These are phyloP conservation scores for Gossypium trilobum DNA, from an alignment of 441 rosid genomes.

Conservation along the genomic window DNA sequence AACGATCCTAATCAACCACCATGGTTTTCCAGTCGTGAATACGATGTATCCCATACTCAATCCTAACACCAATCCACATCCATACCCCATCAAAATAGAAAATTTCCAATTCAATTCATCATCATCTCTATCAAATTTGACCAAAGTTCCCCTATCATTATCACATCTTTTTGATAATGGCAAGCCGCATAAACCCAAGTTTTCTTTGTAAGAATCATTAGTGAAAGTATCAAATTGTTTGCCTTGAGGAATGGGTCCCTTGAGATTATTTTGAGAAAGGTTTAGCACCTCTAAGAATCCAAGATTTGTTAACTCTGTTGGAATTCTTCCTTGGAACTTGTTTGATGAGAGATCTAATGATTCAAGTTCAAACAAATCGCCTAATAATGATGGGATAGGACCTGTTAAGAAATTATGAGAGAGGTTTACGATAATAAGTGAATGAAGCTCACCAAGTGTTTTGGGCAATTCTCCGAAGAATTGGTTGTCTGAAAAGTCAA, in stretches of 20 bases:
- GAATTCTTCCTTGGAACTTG: conserved; percentile 17
- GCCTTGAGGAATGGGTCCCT: background rate
- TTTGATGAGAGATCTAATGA: background rate
- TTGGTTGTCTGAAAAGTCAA: conserved; percentile 21
- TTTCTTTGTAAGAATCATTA: conserved; percentile 2
- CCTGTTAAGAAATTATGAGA: conserved; percentile 23
- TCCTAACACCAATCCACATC: background rate
- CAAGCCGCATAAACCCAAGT: background rate
- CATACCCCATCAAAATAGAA: conserved; percentile 5
- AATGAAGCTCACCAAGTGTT: background rate
- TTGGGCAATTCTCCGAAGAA: conserved; percentile 23
- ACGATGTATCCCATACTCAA: background rate
- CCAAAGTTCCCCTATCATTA: background rate
- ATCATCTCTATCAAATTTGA: background rate
- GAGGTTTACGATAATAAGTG: conserved; percentile 19
- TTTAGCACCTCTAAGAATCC: background rate
- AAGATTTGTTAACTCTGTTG: conserved; percentile 10
- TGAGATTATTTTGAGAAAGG: conserved; percentile 7
- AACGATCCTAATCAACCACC: background rate
- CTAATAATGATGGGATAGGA: conserved; percentile 18
- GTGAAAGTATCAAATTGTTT: conserved; percentile 11
- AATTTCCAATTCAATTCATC: background rate
- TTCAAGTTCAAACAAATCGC: conserved; percentile 4
- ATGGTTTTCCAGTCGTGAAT: background rate
- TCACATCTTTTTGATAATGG: background rate